phyloP scores from a whole-genome alignment of 306 rosid genomes.

The Vigna unguiculata region DNA sequence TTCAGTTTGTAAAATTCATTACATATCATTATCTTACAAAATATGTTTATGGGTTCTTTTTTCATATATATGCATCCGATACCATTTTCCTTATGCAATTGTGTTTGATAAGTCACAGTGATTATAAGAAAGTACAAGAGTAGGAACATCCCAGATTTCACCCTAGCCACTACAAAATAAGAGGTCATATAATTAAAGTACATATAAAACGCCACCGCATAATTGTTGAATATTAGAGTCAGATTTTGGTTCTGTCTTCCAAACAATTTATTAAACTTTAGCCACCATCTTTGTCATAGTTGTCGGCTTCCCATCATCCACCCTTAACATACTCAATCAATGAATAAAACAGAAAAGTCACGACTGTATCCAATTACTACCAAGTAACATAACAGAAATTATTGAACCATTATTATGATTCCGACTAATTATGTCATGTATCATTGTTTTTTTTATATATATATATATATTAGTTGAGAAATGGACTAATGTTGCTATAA shows the following conservation, averaged over 20 bases:
- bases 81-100: no score
- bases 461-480: neutral
- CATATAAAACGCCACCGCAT: neutral
- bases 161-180: neutral
- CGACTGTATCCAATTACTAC: neutral
- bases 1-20: no score
- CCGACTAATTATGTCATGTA: neutral
- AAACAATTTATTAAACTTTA: neutral
- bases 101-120: no score
- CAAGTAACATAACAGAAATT: neutral
- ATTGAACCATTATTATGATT: neutral
- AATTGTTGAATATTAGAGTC: neutral
- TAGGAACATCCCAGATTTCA: neutral
- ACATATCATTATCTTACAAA: no score
- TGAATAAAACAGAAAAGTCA: neutral
- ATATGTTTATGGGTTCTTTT: no score
- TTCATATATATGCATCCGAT: no score
- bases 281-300: constrained; percentile 14
- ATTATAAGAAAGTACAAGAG: neutral
- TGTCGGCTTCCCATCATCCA: neutral
- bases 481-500: no score
- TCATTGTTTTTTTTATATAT: neutral
- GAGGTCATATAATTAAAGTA: neutral
- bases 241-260: neutral
- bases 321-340: neutral